These are phyloP conservation scores for Saccharomyces hybrid DNA, from an alignment of 1,139 yeast species.

Conservation along the genomic window DNA sequence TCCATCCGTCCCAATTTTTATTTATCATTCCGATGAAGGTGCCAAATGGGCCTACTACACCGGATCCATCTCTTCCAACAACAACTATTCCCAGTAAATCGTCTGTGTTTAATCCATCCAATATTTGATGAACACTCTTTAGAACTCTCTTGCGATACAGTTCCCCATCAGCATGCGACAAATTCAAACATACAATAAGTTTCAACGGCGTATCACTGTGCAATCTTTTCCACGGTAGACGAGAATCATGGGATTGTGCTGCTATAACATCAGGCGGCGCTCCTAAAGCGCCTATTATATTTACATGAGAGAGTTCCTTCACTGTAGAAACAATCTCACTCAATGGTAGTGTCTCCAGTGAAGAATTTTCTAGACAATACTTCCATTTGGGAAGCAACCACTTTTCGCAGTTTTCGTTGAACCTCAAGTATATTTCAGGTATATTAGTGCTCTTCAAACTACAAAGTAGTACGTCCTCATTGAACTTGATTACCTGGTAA, in stretches of 20 bases:
- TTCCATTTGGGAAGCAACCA: conserved; percentile 21
- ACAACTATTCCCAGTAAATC: conserved; percentile 52
- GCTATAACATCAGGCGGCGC: neutral
- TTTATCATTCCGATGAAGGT: conserved; percentile 50
- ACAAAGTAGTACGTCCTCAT: conserved; percentile 14
- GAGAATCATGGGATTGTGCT: neutral
- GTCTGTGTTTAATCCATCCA: conserved; percentile 33
- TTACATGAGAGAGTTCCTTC: neutral
- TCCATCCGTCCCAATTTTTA: conserved; percentile 55
- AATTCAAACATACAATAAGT: conserved; percentile 42
- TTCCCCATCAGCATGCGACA: conserved; percentile 14
- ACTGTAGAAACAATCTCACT: conserved; percentile 33
- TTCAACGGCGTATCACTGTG: conserved; percentile 40
- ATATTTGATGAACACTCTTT: conserved; percentile 11
- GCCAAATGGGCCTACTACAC: conserved; percentile 35
- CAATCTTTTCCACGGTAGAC: conserved; percentile 30
- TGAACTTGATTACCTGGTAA: conserved; percentile 10
- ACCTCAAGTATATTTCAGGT: conserved; percentile 28
- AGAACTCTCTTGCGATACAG: conserved; percentile 1
- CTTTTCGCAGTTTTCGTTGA: conserved; percentile 6
- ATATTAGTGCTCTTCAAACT: conserved; percentile 25
- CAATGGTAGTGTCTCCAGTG: conserved; percentile 31
- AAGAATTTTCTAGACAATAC: conserved; percentile 14
- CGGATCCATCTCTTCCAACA: conserved; percentile 43
- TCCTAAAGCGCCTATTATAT: neutral